Percentiles rank a stretch among this genome's conserved stretches.
These are phyloP conservation scores for Daldinia sp. DNA, from an alignment of 2,329 filamentous ascomycete genomes.

Conservation along the genomic window DNA sequence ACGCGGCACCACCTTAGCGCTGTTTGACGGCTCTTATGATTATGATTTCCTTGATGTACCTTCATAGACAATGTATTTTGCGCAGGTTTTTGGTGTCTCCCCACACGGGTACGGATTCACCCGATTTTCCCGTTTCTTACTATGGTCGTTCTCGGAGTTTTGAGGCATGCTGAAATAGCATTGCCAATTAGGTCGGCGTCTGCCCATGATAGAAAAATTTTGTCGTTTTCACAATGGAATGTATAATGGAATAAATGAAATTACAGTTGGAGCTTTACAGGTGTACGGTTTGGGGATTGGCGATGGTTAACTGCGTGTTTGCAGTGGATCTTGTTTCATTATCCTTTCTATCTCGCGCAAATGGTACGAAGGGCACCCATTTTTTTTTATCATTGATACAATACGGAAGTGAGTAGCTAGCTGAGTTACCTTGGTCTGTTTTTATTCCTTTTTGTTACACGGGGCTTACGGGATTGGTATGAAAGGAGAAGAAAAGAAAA, in stretches of 20 bases:
- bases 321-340: constrained; percentile 40
- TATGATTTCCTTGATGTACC: constrained; percentile 38
- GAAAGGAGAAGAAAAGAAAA: constrained; percentile 5
- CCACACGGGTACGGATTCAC: constrained; percentile 26
- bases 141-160: constrained; percentile 35
- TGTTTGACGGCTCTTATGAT: constrained; percentile 36
- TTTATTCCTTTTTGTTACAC: constrained; percentile 20
- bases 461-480: constrained; percentile 33
- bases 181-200: constrained; percentile 35
- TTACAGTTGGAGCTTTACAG: constrained; percentile 26
- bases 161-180: constrained; percentile 34
- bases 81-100: constrained; percentile 13
- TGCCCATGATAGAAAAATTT: constrained; percentile 29
- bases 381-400: constrained; percentile 22
- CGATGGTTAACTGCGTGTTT: constrained; percentile 38
- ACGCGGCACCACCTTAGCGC: constrained; percentile 27
- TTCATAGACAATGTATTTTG: constrained; percentile 36
- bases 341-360: constrained; percentile 30
- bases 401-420: constrained; percentile 12
- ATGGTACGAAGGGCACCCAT: constrained; percentile 17
- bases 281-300: constrained; percentile 24
- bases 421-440: constrained; percentile 1
- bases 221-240: constrained; percentile 8
- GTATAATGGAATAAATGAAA: constrained; percentile 29
- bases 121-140: constrained; percentile 30